phyloP scores from a whole-genome alignment of 495 filamentous ascomycete genomes.

The Hypomontagnella submonticulosa region DNA sequence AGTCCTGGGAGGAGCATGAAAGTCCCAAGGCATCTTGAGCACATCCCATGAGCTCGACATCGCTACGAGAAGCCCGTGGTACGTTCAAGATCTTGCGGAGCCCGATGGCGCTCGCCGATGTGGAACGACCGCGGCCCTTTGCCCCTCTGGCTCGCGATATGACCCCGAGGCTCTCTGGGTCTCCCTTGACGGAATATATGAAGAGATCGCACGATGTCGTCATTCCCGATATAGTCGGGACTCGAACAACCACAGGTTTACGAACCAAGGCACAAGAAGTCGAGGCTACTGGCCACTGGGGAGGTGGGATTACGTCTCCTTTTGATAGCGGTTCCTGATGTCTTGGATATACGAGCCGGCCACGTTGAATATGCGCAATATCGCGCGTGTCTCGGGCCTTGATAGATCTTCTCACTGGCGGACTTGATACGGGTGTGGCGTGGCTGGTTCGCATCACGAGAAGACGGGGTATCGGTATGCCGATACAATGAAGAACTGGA shows the following conservation, averaged over 20 bases:
- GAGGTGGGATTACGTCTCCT: neutral
- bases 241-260: neutral
- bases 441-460: constrained; percentile 18
- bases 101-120: constrained; percentile 10
- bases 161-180: constrained; percentile 7
- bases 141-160: constrained; percentile 9
- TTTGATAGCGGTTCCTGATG: neutral
- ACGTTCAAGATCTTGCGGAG: constrained; percentile 12
- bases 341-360: constrained; percentile 5
- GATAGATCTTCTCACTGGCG: constrained; percentile 11
- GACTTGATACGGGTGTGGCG: constrained; percentile 22
- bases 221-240: neutral
- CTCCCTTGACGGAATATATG: constrained; percentile 12
- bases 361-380: constrained; percentile 2
- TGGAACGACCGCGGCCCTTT: constrained; percentile 18
- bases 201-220: constrained; percentile 12
- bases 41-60: constrained; percentile 8
- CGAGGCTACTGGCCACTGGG: neutral
- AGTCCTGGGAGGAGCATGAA: constrained; percentile 11
- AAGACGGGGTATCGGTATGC: constrained; percentile 5
- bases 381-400: constrained; percentile 17
- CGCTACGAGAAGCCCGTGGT: constrained; percentile 7
- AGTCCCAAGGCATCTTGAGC: constrained; percentile 1
- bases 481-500: constrained; percentile 16
- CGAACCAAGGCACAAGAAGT: neutral